Evolutionary conservation across 371 early-diverging fungal genomes (phyloP).

Genomic region (Rhizopus arrhizus): DNA sequence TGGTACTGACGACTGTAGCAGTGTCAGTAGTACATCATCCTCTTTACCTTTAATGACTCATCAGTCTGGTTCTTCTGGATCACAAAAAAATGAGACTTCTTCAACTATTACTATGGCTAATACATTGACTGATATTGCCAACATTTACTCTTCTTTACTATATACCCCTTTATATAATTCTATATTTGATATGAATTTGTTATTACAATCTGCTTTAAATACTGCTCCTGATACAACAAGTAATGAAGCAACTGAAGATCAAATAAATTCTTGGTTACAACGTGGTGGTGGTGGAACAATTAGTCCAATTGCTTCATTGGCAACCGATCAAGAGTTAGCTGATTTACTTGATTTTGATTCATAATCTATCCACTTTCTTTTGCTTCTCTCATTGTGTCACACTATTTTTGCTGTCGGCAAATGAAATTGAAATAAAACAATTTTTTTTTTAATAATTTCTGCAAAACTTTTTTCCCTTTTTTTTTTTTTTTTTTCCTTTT

Average conservation of each 20-base stretch:
- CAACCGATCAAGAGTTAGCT: conserved; percentile 37
- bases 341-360: not conserved
- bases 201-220: conserved; percentile 4
- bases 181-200: conserved; percentile 15
- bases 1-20: conserved; percentile 17
- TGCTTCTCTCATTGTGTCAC: not conserved
- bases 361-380: not conserved
- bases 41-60: not conserved
- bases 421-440: conserved; percentile 2
- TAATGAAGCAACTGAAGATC: conserved; percentile 32
- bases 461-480: conserved; percentile 3
- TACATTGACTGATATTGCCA: not conserved
- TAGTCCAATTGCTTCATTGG: conserved; percentile 24
- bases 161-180: conserved; percentile 17
- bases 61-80: no score
- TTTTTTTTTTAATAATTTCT: not conserved
- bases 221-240: not conserved
- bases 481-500: not conserved
- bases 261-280: conserved; percentile 34
- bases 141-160: conserved; percentile 5
- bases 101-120: not conserved
- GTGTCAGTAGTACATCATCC: conserved; percentile 19
- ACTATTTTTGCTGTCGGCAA: conserved; percentile 10
- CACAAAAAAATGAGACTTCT: not conserved
- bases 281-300: conserved; percentile 24